Conservation (phyloP, 768 basidiomycete genomes). For the Pulveroboletus sp. region DNA sequence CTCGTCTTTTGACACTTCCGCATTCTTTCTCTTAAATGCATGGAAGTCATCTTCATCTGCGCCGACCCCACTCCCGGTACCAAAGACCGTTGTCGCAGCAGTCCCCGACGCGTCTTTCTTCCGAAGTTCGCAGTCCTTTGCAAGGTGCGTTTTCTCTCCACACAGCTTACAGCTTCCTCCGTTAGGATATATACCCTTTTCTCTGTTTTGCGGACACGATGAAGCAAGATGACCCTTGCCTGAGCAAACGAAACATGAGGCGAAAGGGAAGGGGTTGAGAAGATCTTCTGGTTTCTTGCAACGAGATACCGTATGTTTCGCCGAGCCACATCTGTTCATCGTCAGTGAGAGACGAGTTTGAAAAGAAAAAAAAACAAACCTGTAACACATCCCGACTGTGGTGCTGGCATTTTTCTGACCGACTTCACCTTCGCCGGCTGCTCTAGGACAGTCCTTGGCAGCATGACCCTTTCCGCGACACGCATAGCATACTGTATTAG, state of each 20-base stretch:
- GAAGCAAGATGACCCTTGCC: constrained; percentile 82
- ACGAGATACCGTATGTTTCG: constrained; percentile 68
- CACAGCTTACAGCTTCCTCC: constrained; percentile 91
- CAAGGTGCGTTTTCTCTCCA: constrained; percentile 78
- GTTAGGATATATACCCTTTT: constrained; percentile 83
- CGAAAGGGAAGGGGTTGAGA: constrained; percentile 71
- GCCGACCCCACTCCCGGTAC: constrained; percentile 49
- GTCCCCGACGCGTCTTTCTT: constrained; percentile 45
- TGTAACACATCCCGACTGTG: constrained; percentile 60
- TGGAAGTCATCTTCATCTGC: constrained; percentile 98
- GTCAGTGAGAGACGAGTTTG: not conserved
- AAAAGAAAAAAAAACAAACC: constrained; percentile 43
- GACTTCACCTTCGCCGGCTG: constrained; percentile 20
- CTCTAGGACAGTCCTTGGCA: constrained; percentile 72
- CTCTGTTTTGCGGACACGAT: constrained; percentile 72
- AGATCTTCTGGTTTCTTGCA: constrained; percentile 66
- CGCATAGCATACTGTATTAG: constrained; percentile 73
- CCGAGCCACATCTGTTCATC: constrained; percentile 68
- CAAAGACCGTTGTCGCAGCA: constrained; percentile 18
- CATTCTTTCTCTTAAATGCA: constrained; percentile 59
- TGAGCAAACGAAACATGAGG: constrained; percentile 89
- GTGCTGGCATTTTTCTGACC: constrained; percentile 22
- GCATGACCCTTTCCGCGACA: constrained; percentile 82
- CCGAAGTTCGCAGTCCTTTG: constrained; percentile 71
- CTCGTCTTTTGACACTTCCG: constrained; percentile 58